Evolutionary conservation across 2,329 filamentous ascomycete genomes (phyloP).

Genomic region (Colletotrichum sp.): DNA sequence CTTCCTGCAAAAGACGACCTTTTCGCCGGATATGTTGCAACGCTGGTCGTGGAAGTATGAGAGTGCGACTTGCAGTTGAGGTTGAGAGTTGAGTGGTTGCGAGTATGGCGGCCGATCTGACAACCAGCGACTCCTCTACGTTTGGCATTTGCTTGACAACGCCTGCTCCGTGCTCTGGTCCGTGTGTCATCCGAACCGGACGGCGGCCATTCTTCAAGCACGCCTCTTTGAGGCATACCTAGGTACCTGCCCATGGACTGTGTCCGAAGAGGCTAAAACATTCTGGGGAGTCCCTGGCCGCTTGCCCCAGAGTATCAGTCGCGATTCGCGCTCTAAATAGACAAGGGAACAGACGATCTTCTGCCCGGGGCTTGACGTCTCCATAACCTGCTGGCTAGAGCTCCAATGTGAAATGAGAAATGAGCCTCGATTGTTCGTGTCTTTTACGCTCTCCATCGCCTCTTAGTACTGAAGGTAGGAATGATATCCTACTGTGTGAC

Average conservation of each 20-base stretch:
- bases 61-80: not conserved
- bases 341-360: conserved; percentile 10
- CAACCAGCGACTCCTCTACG: not conserved
- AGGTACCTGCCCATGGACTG: not conserved
- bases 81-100: not conserved
- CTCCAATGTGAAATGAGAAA: not conserved
- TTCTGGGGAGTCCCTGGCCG: conserved; percentile 13
- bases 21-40: not conserved
- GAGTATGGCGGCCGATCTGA: not conserved
- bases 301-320: conserved; percentile 16
- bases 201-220: conserved; percentile 16
- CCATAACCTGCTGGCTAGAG: not conserved
- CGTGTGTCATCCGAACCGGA: conserved; percentile 19
- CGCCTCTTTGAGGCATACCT: not conserved
- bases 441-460: not conserved
- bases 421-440: not conserved
- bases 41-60: not conserved
- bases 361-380: conserved; percentile 1
- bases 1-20: not conserved
- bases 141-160: not conserved
- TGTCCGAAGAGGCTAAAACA: conserved; percentile 17
- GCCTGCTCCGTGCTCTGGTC: not conserved
- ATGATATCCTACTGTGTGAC: not conserved
- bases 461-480: not conserved
- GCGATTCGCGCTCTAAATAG: conserved; percentile 18